Evolutionary conservation across 768 basidiomycete species (phyloP).

Genomic region (Boletus reticuloceps): DNA sequence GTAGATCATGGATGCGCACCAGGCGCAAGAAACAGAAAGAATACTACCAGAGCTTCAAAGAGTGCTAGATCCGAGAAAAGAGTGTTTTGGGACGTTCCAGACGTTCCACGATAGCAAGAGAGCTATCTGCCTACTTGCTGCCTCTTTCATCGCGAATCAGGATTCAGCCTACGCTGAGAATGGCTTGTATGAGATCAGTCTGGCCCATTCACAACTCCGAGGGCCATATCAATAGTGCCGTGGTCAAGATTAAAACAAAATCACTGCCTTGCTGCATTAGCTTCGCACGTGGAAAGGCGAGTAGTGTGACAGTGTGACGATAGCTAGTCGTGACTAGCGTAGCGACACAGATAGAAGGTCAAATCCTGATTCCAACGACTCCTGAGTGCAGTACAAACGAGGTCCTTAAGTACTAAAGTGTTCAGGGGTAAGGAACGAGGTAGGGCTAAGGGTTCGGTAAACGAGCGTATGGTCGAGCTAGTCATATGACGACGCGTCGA

Average conservation of each 20-base stretch:
- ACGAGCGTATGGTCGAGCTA: too few species aligned
- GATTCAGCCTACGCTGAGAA: background rate
- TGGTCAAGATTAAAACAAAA: constrained; percentile 5
- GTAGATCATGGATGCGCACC: constrained; percentile 29
- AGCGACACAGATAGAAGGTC: too few species aligned
- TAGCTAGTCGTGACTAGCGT: too few species aligned
- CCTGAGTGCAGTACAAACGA: too few species aligned
- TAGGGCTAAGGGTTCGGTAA: too few species aligned
- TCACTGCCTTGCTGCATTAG: background rate
- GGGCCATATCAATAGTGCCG: background rate
- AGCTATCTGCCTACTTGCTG: background rate
- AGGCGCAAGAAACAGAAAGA: constrained; percentile 20
- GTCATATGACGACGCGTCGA: too few species aligned
- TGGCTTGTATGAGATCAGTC: constrained; percentile 5
- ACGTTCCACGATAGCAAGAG: constrained; percentile 2
- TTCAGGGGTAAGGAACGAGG: too few species aligned
- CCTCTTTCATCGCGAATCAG: constrained; percentile 10
- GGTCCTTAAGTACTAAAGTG: too few species aligned
- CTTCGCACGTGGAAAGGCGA: too few species aligned
- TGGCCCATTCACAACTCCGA: background rate
- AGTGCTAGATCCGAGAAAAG: background rate
- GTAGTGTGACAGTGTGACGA: too few species aligned
- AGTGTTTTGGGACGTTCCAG: background rate
- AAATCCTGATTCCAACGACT: too few species aligned
- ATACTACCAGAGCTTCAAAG: constrained; percentile 18